Evolutionary conservation across 2,329 filamentous ascomycete species (phyloP).

Genomic region (Dissoconium aciculare): DNA sequence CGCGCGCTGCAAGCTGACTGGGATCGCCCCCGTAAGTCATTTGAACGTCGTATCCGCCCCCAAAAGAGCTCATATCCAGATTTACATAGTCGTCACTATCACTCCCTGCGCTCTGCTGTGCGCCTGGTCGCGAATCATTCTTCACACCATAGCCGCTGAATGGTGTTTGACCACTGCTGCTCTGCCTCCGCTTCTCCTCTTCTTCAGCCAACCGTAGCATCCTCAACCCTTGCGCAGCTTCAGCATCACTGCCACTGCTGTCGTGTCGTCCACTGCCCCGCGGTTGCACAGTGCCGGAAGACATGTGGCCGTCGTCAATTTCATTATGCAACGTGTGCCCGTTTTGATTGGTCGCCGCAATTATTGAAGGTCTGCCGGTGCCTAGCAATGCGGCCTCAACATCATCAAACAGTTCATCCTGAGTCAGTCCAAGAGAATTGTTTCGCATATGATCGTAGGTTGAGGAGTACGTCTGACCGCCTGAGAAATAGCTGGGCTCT

Average conservation of each 20-base stretch:
- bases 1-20: constrained; percentile 25
- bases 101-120: constrained; percentile 42
- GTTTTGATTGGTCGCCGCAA: constrained; percentile 16
- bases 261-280: constrained; percentile 33
- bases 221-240: constrained; percentile 68
- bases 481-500: constrained; percentile 6
- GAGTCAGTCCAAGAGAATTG: constrained; percentile 20
- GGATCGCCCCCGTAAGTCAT: constrained; percentile 46
- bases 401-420: constrained; percentile 44
- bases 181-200: constrained; percentile 43
- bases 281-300: constrained; percentile 35
- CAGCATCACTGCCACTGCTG: constrained; percentile 70
- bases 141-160: constrained; percentile 34
- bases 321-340: no score
- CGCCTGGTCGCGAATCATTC: constrained; percentile 19
- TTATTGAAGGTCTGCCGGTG: constrained; percentile 12
- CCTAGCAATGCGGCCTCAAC: constrained; percentile 39
- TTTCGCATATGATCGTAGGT: constrained; percentile 4
- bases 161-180: constrained; percentile 36
- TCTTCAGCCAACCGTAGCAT: constrained; percentile 75
- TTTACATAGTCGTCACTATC: constrained; percentile 53
- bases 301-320: no score
- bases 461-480: not conserved
- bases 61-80: constrained; percentile 60
- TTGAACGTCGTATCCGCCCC: constrained; percentile 52